phyloP scores from a whole-genome alignment of 2,329 filamentous ascomycete genomes.

The Apiospora saccharicola region DNA sequence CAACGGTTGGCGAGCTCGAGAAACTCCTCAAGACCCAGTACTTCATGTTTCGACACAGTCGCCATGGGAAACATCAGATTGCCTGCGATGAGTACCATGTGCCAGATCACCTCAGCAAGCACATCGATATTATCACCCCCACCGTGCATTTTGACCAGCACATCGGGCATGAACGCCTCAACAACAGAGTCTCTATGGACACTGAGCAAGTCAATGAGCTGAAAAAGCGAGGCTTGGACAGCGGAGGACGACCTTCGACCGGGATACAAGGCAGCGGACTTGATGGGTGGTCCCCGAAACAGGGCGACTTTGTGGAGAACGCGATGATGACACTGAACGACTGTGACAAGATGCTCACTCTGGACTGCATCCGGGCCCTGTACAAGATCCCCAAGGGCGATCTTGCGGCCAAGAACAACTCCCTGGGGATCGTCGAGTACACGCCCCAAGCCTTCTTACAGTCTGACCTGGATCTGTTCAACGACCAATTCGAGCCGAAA shows the following conservation, averaged over 20 bases:
- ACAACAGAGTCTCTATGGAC: conserved; percentile 34
- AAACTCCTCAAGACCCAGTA: conserved; percentile 60
- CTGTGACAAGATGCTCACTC: conserved; percentile 64
- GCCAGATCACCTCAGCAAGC: conserved; percentile 45
- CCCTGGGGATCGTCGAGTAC: conserved; percentile 62
- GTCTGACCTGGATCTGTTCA: conserved; percentile 56
- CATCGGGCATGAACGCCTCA: conserved; percentile 53
- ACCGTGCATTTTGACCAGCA: conserved; percentile 52
- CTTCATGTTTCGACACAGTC: conserved; percentile 55
- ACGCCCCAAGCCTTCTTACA: conserved; percentile 61
- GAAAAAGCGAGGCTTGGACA: conserved; percentile 32
- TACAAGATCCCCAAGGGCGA: conserved; percentile 51
- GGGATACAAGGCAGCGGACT: conserved; percentile 41
- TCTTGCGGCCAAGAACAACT: conserved; percentile 49
- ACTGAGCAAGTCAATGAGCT: conserved; percentile 37
- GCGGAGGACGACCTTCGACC: conserved; percentile 31
- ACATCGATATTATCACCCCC: conserved; percentile 52
- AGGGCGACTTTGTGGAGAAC: conserved; percentile 40
- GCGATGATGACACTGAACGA: conserved; percentile 42
- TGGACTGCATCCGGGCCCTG: conserved; percentile 60
- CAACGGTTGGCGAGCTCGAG: conserved; percentile 61
- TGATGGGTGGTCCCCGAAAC: conserved; percentile 39
- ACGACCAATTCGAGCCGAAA: conserved; percentile 51
- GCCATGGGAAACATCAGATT: conserved; percentile 45
- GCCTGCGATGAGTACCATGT: conserved; percentile 52